Base-by-base conservation (phyloP, 2,329 filamentous ascomycete species). In the Verticillium isaacii region DNA sequence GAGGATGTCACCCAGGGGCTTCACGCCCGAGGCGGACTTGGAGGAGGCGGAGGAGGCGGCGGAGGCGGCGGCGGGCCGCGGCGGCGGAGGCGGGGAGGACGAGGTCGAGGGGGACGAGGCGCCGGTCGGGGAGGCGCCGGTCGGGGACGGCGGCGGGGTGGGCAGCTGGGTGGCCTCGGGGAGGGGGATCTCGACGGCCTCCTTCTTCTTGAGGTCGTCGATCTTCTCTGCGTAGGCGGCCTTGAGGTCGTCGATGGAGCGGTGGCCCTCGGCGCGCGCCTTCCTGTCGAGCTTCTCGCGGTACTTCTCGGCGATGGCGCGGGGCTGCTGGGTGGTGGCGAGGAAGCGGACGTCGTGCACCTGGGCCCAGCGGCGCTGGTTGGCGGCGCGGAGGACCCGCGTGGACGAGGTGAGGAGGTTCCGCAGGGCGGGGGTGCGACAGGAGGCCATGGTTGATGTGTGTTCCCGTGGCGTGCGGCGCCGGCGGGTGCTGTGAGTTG, bases 321-420 rank as follows among this genome's bases (percentile, higher is more conserved):
- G 83, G 56, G 88, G 82, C 62, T 86, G 80, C 62, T 86, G 85
- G 64, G 93, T 91, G 17, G 92, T 95, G 64, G 90, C 90, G 56
- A 97, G 85, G 81, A 94, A 96, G 66, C 93, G 92, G 57, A 96
- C 88, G 75, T 97, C 92, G 75, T 96, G 92, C 34, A 97, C 93
- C 70, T 92, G 92, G 2, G 94, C 94, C 90, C 92, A 96, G 73
- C 93, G 87, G 61, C 89, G 86, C 75, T 97, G 94, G 67, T 78
- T 73, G 61, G 72, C 67, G 60, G 70, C 69, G 64, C 72, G 73
- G 32, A 72, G 67, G 12, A 70, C 65, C 60, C 72, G 74, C 55
- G 72, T 59, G 14, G 73, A 71, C 62, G 69, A 69, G 67, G 68
- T 68, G 61, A 72, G 66, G 36, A 85, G 68, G 63, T 81, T 77